phyloP scores from a whole-genome alignment of 768 basidiomycete species.

The Agrocybe praecox region DNA sequence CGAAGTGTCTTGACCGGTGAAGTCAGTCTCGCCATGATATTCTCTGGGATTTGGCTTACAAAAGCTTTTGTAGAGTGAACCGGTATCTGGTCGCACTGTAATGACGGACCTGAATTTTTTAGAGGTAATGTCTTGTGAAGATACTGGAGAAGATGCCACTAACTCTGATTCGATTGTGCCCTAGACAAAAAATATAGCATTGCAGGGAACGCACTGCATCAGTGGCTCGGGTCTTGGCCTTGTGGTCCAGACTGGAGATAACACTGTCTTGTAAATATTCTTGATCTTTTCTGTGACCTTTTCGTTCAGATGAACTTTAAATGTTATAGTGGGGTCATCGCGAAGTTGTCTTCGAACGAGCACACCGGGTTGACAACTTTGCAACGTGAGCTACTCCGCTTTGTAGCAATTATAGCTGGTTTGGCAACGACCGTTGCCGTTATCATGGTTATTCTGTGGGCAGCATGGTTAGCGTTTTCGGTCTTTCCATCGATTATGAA shows the following conservation, averaged over 20 bases:
- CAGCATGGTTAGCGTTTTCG: slow-evolving; percentile 27
- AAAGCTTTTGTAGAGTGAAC: slow-evolving; percentile 34
- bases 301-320: background rate
- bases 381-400: slow-evolving; percentile 55
- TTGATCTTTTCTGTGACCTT: background rate
- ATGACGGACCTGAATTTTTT: slow-evolving; percentile 35
- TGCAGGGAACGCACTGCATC: slow-evolving; percentile 58
- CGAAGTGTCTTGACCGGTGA: slow-evolving; percentile 69
- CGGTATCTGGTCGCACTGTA: slow-evolving; percentile 30
- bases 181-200: slow-evolving; percentile 59
- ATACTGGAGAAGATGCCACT: slow-evolving; percentile 6
- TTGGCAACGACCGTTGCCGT: slow-evolving; percentile 46
- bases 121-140: slow-evolving; percentile 16
- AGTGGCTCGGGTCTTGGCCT: slow-evolving; percentile 50
- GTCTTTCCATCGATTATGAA: background rate
- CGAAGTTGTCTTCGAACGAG: slow-evolving; percentile 39
- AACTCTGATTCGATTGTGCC: slow-evolving; percentile 18
- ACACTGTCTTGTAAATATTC: slow-evolving; percentile 42
- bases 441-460: slow-evolving; percentile 51
- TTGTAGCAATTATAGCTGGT: slow-evolving; percentile 52
- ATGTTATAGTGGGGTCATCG: slow-evolving; percentile 33
- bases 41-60: background rate
- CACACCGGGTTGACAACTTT: slow-evolving; percentile 45
- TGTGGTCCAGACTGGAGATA: slow-evolving; percentile 51
- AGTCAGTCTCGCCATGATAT: slow-evolving; percentile 5